Evolutionary conservation across 768 basidiomycete genomes (phyloP), one percentile per base, ranked within the genome.

Genomic region (Naganishia kalamii): DNA sequence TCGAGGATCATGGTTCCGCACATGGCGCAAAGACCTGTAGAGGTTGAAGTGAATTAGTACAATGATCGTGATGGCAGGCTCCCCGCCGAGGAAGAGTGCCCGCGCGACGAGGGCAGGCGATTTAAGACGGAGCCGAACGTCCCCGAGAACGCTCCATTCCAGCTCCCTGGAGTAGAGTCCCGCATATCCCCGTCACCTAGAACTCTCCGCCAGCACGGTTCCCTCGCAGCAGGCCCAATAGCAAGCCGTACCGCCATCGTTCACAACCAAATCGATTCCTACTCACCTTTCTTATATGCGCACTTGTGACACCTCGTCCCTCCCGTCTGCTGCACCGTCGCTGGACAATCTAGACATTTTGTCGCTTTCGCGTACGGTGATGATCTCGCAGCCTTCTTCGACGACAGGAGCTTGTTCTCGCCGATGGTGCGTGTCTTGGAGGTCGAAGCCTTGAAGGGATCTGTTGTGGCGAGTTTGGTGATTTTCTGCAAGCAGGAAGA

Each of bases 261-360:
- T 25, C 7, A 13, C 48, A 8, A 23, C 6, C 25, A 11, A 29
- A 13, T 32, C 50, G 21, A 51, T 12, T 17, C 54, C 11, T 40
- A 57, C 54, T 40, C 54, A 13, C 68, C 75, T 69, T 78, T 78
- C 64, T 78, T 78, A 65, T 78, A 77, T 11, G 75, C 72, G 60
- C 77, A 78, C 47, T 73, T 74, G 57, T 76, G 75, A 73, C 77
- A 79, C 43, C 75, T 64, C 25, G 69, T 75, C 25, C 72, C 76
- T 8, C 72, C 68, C 46, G 72, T 74, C 61, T 78, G 74, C 60
- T 73, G 68, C 15, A 70, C 69, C 17, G 72, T 62, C 62, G 75
- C 74, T 63, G 76, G 77, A 62, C 78, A 79, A 63, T 79, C 78
- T 29, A 76, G 54, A 70, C 78, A 79, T 47, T 76, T 78, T 32